phyloP scores from a whole-genome alignment of 202 grass and related monocot genomes.

The Miscanthus sacchariflorus region DNA sequence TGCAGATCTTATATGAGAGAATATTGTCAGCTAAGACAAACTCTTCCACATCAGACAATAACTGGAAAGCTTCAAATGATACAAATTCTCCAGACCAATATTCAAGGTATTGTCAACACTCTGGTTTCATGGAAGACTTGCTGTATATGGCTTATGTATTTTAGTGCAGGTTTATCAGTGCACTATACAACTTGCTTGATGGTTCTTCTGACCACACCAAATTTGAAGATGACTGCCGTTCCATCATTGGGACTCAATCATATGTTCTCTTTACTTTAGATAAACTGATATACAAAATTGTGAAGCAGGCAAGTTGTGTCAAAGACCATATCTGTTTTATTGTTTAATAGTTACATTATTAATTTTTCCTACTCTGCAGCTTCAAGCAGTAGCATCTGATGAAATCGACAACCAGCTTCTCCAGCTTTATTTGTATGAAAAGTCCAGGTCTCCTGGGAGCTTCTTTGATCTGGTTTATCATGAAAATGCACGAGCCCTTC shows the following conservation, averaged over 20 bases:
- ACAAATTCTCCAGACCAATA: constrained; percentile 82
- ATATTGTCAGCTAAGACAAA: constrained; percentile 94
- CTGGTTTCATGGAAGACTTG: neutral
- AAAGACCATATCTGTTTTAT: constrained; percentile 41
- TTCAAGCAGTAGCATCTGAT: constrained; percentile 90
- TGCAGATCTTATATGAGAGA: constrained; percentile 91
- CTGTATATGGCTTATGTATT: constrained; percentile 30
- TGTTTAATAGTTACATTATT: constrained; percentile 25
- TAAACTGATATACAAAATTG: constrained; percentile 95
- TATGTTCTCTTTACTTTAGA: constrained; percentile 99
- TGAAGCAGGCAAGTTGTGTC: constrained; percentile 75
- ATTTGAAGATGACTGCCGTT: constrained; percentile 97
- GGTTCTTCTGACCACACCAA: constrained; percentile 91
- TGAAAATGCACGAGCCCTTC: constrained; percentile 89
- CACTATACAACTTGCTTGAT: constrained; percentile 85
- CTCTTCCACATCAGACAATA: constrained; percentile 83
- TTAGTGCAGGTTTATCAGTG: constrained; percentile 79
- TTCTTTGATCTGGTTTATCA: constrained; percentile 89
- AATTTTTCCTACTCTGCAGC: constrained; percentile 55
- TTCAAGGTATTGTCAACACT: constrained; percentile 62
- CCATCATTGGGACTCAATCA: constrained; percentile 84
- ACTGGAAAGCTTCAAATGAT: constrained; percentile 85
- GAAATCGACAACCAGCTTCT: constrained; percentile 94
- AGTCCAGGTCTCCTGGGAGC: constrained; percentile 67
- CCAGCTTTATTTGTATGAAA: constrained; percentile 94